Evolutionary conservation across 352 stramenopile species (phyloP).

Genomic region (Pythium phragmiticola): DNA sequence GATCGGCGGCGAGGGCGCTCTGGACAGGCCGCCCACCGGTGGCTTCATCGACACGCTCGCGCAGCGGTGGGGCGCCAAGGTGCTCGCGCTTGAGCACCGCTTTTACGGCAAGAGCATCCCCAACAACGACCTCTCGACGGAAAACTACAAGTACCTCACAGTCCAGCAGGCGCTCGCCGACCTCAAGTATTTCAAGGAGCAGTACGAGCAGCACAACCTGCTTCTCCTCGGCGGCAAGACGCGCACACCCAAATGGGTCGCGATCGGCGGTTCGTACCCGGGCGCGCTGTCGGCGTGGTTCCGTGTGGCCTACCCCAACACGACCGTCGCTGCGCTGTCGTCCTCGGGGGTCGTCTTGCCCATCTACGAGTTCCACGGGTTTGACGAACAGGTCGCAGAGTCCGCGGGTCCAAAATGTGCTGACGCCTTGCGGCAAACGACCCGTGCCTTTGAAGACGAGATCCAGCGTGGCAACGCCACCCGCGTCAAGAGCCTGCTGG

Average conservation of each 20-base stretch:
- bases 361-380: constrained; percentile 77
- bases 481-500: constrained; percentile 61
- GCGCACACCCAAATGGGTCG: constrained; percentile 60
- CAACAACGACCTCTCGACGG: constrained; percentile 67
- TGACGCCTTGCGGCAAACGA: constrained; percentile 59
- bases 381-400: constrained; percentile 79
- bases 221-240: constrained; percentile 20
- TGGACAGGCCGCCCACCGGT: constrained; percentile 51
- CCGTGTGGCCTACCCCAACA: constrained; percentile 76
- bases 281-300: constrained; percentile 82
- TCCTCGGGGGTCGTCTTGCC: constrained; percentile 82
- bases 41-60: constrained; percentile 72
- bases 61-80: constrained; percentile 76
- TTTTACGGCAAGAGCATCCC: constrained; percentile 88
- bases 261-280: constrained; percentile 82
- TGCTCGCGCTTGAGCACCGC: constrained; percentile 84
- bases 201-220: constrained; percentile 43
- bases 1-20: constrained; percentile 78
- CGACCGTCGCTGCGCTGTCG: constrained; percentile 66
- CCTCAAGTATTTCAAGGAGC: constrained; percentile 81
- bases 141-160: constrained; percentile 74
- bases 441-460: constrained; percentile 60
- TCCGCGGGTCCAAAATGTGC: constrained; percentile 58
- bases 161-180: constrained; percentile 87
- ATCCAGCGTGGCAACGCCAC: constrained; percentile 51